These are phyloP conservation scores for Ilex aquifolium DNA, from an alignment of 257 asterid genomes.

Conservation along the genomic window DNA sequence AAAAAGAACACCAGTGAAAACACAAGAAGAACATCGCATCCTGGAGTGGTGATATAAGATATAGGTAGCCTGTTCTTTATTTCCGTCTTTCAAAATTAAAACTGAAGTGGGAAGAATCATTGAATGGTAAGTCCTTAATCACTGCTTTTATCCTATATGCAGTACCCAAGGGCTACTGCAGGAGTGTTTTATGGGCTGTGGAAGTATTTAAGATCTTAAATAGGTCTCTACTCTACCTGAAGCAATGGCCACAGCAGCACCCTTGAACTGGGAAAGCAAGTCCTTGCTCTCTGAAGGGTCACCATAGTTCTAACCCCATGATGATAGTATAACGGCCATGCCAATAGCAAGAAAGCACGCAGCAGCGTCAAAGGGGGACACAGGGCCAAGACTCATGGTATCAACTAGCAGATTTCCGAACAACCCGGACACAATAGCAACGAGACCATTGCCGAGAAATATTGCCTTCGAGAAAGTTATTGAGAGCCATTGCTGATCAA, in stretches of 20 bases:
- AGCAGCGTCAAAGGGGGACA: slow-evolving; percentile 96
- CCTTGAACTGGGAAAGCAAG: slow-evolving; percentile 81
- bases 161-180: no score
- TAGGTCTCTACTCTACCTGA: slow-evolving; percentile 61
- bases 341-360: slow-evolving; percentile 77
- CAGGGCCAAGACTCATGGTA: slow-evolving; percentile 80
- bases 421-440: slow-evolving; percentile 84
- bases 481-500: slow-evolving; percentile 93
- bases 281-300: slow-evolving; percentile 90
- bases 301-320: slow-evolving; percentile 92
- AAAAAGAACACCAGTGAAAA: background rate
- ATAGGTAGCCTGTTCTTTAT: background rate
- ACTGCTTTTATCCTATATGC: no score
- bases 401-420: slow-evolving; percentile 89
- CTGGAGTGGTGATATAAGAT: background rate
- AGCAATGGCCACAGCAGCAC: slow-evolving; percentile 90
- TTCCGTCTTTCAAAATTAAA: background rate
- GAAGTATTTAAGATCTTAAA: background rate
- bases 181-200: no score
- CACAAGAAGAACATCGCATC: background rate
- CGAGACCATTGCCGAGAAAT: slow-evolving; percentile 93
- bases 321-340: slow-evolving; percentile 77
- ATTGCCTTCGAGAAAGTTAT: slow-evolving; percentile 92
- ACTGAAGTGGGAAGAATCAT: no score
- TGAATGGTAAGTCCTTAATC: no score